These are phyloP conservation scores for Fusarium sp. DNA, from an alignment of 2,329 filamentous ascomycete genomes.

Conservation along the genomic window DNA sequence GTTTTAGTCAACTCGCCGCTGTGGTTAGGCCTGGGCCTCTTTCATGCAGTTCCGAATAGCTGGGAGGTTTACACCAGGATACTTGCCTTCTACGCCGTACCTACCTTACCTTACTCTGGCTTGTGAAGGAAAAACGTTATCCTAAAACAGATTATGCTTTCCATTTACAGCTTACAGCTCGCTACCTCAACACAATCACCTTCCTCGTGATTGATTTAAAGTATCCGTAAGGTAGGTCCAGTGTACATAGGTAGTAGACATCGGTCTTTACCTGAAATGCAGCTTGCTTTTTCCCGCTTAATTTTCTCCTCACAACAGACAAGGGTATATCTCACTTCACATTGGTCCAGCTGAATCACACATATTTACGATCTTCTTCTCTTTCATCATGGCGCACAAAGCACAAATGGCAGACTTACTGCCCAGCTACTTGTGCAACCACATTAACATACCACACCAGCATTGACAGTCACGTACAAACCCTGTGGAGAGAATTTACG, in stretches of 20 bases:
- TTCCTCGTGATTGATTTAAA: constrained; percentile 24
- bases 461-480: constrained; percentile 6
- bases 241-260: not conserved
- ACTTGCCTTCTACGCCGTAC: constrained; percentile 9
- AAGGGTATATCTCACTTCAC: constrained; percentile 1
- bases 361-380: constrained; percentile 6
- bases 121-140: constrained; percentile 17
- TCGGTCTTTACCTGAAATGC: not conserved
- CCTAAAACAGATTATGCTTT: constrained; percentile 37
- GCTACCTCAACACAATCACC: constrained; percentile 36
- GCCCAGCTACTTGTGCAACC: constrained; percentile 26
- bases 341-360: constrained; percentile 8
- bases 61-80: constrained; percentile 14
- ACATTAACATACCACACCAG: constrained; percentile 28
- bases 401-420: constrained; percentile 25
- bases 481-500: constrained; percentile 12
- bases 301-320: constrained; percentile 6
- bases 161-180: constrained; percentile 36
- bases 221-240: not conserved
- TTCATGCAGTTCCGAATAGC: constrained; percentile 13
- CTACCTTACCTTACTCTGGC: constrained; percentile 12
- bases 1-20: constrained; percentile 12
- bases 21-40: constrained; percentile 6
- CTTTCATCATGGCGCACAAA: constrained; percentile 26
- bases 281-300: constrained; percentile 1